Base-by-base conservation (phyloP, 306 rosid species). In the Fragaria iinumae region DNA sequence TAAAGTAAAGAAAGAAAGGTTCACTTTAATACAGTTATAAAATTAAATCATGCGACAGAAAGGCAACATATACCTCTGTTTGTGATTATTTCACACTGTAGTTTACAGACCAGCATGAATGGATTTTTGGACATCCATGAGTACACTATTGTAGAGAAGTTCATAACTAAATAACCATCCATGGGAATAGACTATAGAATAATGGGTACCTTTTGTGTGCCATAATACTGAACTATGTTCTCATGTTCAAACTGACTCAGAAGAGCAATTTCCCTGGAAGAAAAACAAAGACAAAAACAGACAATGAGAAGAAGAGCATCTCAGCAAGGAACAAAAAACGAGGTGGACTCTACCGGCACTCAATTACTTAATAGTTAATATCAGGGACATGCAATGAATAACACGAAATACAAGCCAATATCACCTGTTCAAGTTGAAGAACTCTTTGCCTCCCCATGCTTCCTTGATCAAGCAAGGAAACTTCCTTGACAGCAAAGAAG, bases 401-500 rank as follows among this genome's bases (percentile, higher is more conserved):
- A 48, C 78, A 79, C 29, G 45, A 89, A 71, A 52, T 11, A 71
- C 12, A 78, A 80, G 71, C 75, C 66, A 6, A 17, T 62, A 75
- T 83, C 80, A 92, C 98, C 94, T 92, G 98, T 82, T 94, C 89
- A 83, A 94, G 88, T 77, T 90, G 93, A 82, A 10, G 62, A 79
- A 94, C 86, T 79, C 98, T 92, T 87, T 91, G 97, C 82, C 59
- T 85, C 75, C 97, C 98, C 76, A 82, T 91, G 77, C 29, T 84
- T 68, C 92, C 96, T 74, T 89, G 90, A 86, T 92, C 95, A 80
- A 90, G 97, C 83, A 94, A 86, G 71, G 98, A 94, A 83, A 94
- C 98, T 88, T 94, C 98, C 88, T 94, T 94, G 25, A 94, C 85
- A 71, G 98, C 98, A 74, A 92, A 83, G 82, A 94, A 94, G 80